Evolutionary conservation across 805 yeast species (phyloP), one percentile per base, ranked within the genome.

Genomic region (Lipomyces mesembrius): DNA sequence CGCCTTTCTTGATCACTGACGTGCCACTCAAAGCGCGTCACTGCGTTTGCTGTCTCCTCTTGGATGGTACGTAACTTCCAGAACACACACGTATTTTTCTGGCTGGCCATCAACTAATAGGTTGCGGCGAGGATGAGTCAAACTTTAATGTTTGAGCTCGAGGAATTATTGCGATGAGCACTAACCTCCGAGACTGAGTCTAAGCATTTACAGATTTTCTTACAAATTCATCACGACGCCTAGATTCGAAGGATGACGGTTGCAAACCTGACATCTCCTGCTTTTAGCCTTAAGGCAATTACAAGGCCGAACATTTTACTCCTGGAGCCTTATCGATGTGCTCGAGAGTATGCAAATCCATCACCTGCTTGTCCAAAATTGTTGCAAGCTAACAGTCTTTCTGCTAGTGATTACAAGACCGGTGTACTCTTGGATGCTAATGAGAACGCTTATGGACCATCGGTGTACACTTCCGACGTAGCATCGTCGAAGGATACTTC

Each of bases 391-490:
- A 43, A 43, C 49, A 43, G 8, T 1, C 1, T 35, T 4, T 39
- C 4, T 32, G 20, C 22, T 52, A 80, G 82, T 75, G 98, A 94
- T 76, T 94, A 88, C 82, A 89, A 86, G 66, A 92, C 84, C 49
- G 99, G 99, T 37, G 83, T 95, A 56, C 82, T 95, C 27, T 81
- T 95, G 62, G 99, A 95, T 78, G 99, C 99, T 64, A 95, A 95
- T 75, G 99, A 95, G 79, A 95, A 95, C 77, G 89, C 98, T 1
- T 90, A 88, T 75, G 99, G 98, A 0, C 94, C 97, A 3, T 86
- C 96, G 1, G 78, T 92, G 17, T 22, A 29, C 27, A 49, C 39
- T 6, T 37, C 27, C 25, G 63, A 39, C 4, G 32, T 55, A 22
- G 29, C 57, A 29, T 8, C 52, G 6, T 39, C 27, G 17, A 34